Percentiles rank a stretch among this genome's conserved stretches.
These are phyloP conservation scores for Aspergillus fumigatiaffinis DNA, from an alignment of 2,329 filamentous ascomycete genomes.

Conservation along the genomic window DNA sequence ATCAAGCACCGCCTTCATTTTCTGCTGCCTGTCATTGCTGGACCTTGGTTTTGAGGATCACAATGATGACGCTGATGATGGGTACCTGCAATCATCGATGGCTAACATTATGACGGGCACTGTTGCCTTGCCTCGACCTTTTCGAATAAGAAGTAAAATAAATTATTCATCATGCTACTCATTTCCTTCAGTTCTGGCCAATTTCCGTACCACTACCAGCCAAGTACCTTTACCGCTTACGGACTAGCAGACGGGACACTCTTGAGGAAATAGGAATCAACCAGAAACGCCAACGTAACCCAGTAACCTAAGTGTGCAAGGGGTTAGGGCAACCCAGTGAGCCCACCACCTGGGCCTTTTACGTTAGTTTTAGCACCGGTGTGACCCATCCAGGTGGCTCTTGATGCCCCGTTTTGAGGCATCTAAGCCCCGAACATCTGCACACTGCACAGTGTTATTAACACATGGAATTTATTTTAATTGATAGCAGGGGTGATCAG, in stretches of 20 bases:
- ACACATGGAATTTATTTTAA: not conserved
- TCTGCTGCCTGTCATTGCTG: not conserved
- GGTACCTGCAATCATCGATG: not conserved
- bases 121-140: not conserved
- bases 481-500: not conserved
- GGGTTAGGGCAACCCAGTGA: not conserved
- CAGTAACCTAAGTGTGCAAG: not conserved
- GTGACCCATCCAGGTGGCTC: conserved; percentile 4
- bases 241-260: not conserved
- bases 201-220: not conserved
- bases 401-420: not conserved
- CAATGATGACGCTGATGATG: not conserved
- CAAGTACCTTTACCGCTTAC: not conserved
- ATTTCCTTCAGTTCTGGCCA: not conserved
- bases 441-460: not conserved
- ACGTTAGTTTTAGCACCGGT: not conserved
- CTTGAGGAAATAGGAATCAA: not conserved
- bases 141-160: not conserved
- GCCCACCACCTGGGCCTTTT: not conserved
- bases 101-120: not conserved
- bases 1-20: not conserved
- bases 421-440: not conserved
- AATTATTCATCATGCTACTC: not conserved
- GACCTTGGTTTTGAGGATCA: not conserved
- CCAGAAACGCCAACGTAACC: not conserved